phyloP scores from a whole-genome alignment of 768 basidiomycete genomes.

The Amanita phalloides region DNA sequence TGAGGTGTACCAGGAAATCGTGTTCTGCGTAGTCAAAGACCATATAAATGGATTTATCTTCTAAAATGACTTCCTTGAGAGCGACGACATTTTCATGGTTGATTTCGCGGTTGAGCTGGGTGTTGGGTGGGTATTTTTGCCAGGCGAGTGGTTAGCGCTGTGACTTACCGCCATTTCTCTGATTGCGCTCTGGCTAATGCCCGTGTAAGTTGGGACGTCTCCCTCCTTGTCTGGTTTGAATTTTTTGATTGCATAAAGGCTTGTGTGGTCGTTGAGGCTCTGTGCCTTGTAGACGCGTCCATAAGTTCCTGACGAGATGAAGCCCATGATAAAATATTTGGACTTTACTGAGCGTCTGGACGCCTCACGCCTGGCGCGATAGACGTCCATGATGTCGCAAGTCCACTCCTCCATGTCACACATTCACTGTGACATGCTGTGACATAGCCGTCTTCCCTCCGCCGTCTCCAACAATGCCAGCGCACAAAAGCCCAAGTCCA shows the following conservation, averaged over 20 bases:
- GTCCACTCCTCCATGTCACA: conserved; percentile 22
- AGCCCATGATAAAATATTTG: conserved; percentile 89
- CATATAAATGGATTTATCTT: conserved; percentile 99
- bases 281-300: conserved; percentile 98
- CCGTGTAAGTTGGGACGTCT: conserved; percentile 90
- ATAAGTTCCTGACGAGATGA: conserved; percentile 97
- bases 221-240: conserved; percentile 99
- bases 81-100: conserved; percentile 86
- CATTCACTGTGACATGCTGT: not conserved
- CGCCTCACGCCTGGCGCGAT: conserved; percentile 70
- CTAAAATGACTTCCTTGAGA: conserved; percentile 89
- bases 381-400: conserved; percentile 75
- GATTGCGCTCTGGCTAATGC: conserved; percentile 95
- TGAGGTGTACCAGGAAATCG: conserved; percentile 78
- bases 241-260: conserved; percentile 94
- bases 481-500: conserved; percentile 24
- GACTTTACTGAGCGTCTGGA: conserved; percentile 57
- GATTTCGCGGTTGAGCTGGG: conserved; percentile 80
- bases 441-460: not conserved
- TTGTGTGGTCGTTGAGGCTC: conserved; percentile 56
- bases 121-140: not conserved
- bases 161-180: conserved; percentile 79
- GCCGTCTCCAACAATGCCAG: conserved; percentile 12
- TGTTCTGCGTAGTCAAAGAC: conserved; percentile 99
- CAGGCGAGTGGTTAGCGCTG: not conserved